phyloP scores from a whole-genome alignment of 371 early-diverging fungal genomes.

The Haplosporangium sp. region DNA sequence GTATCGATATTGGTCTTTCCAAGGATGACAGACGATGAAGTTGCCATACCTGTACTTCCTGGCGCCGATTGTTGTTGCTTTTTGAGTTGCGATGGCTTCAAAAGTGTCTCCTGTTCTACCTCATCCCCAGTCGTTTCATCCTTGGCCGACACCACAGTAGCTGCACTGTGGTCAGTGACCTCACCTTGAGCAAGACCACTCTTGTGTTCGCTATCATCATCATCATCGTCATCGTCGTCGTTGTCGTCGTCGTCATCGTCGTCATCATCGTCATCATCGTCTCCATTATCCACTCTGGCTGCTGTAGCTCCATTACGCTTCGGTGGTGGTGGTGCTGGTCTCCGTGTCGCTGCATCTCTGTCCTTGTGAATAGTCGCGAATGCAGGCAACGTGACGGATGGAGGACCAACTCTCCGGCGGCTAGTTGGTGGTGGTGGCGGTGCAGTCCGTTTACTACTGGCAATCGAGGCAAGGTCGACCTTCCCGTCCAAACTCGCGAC shows the following conservation, averaged over 20 bases:
- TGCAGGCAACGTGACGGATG: constrained; percentile 24
- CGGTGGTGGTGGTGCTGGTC: constrained; percentile 49
- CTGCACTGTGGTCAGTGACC: background rate
- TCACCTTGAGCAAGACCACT: background rate
- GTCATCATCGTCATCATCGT: constrained; percentile 20
- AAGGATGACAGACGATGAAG: background rate
- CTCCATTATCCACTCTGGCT: background rate
- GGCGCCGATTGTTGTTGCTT: constrained; percentile 21
- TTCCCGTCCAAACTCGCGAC: background rate
- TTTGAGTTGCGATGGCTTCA: constrained; percentile 36
- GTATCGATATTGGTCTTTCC: background rate
- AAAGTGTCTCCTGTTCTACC: constrained; percentile 15
- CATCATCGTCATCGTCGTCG: constrained; percentile 4
- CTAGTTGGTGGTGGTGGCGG: constrained; percentile 38
- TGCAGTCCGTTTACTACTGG: constrained; percentile 6
- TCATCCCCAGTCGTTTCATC: background rate
- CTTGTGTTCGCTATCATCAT: background rate
- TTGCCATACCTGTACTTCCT: background rate
- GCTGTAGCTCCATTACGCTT: background rate
- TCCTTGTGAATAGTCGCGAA: constrained; percentile 24
- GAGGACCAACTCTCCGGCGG: constrained; percentile 19
- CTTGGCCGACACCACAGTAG: constrained; percentile 1
- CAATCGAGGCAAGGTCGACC: background rate
- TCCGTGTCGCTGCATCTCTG: background rate
- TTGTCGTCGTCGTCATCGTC: constrained; percentile 33